Percentiles rank a stretch among this genome's conserved stretches.
phyloP scores from a whole-genome alignment of 2,329 filamentous ascomycete species.

The Aureobasidium sp. region DNA sequence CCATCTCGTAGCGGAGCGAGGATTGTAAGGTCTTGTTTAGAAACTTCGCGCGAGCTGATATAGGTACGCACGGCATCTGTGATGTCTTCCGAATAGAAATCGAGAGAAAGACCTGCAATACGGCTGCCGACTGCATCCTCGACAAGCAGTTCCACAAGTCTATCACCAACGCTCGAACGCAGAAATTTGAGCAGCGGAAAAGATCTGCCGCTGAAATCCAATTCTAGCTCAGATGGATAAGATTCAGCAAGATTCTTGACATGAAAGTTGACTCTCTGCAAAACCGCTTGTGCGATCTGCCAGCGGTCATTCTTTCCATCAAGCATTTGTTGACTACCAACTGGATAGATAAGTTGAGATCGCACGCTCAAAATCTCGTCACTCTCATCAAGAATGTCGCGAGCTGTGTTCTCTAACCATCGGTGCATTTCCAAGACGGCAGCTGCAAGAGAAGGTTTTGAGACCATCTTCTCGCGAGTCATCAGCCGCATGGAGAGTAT shows the following conservation, averaged over 20 bases:
- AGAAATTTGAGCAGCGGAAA: slow-evolving; percentile 56
- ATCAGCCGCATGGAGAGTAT: slow-evolving; percentile 59
- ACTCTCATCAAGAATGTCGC: slow-evolving; percentile 60
- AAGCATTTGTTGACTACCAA: slow-evolving; percentile 34
- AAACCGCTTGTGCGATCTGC: slow-evolving; percentile 32
- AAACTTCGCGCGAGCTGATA: not conserved
- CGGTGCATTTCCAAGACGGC: slow-evolving; percentile 47
- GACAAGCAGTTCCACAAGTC: slow-evolving; percentile 27
- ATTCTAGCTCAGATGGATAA: slow-evolving; percentile 45
- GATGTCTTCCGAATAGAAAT: not conserved
- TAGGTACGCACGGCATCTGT: not conserved
- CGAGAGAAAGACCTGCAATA: not conserved
- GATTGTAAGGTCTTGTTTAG: not conserved
- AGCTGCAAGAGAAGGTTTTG: slow-evolving; percentile 38
- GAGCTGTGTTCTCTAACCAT: slow-evolving; percentile 43
- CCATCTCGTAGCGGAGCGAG: not conserved
- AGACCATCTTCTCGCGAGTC: slow-evolving; percentile 50
- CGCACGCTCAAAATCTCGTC: slow-evolving; percentile 38
- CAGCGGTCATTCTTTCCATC: slow-evolving; percentile 38
- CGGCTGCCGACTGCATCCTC: slow-evolving; percentile 29
- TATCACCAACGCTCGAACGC: slow-evolving; percentile 31
- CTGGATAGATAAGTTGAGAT: slow-evolving; percentile 41
- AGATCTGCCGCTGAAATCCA: slow-evolving; percentile 35
- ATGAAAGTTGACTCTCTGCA: slow-evolving; percentile 27
- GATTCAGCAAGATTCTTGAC: slow-evolving; percentile 30